Percentiles rank a stretch among this genome's conserved stretches.
Evolutionary conservation across 805 yeast genomes (phyloP).

Genomic region (Yarrowia bubula): DNA sequence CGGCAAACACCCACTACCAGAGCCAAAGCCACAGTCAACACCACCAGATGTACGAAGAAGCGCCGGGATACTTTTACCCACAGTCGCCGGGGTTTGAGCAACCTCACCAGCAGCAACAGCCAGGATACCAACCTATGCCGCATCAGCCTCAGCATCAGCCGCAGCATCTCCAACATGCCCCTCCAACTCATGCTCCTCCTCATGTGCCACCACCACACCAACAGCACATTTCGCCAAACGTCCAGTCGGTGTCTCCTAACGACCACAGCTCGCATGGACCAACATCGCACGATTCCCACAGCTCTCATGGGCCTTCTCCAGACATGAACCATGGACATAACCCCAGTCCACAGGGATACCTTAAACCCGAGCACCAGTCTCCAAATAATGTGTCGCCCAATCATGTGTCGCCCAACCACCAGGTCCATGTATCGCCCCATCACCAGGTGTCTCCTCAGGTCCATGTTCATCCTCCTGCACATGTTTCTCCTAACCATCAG

Average conservation of each 20-base stretch:
- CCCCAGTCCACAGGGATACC: neutral
- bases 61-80: neutral
- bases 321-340: neutral
- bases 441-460: neutral
- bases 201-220: neutral
- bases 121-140: neutral
- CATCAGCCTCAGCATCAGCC: neutral
- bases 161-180: neutral
- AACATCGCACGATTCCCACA: neutral
- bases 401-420: neutral
- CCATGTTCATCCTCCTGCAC: too few relatives aligned
- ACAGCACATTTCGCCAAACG: neutral
- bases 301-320: neutral
- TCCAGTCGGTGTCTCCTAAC: neutral
- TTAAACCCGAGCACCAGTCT: neutral
- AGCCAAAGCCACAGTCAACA: conserved; percentile 3
- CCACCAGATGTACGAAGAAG: conserved; percentile 17
- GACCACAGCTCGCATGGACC: neutral
- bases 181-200: neutral
- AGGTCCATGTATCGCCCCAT: neutral
- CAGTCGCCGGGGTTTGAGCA: neutral
- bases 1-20: neutral
- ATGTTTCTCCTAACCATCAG: neutral
- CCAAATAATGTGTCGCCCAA: neutral
- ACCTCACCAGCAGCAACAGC: neutral